Base-by-base conservation (phyloP, 2,329 filamentous ascomycete species). In the Clonostachys solani region DNA sequence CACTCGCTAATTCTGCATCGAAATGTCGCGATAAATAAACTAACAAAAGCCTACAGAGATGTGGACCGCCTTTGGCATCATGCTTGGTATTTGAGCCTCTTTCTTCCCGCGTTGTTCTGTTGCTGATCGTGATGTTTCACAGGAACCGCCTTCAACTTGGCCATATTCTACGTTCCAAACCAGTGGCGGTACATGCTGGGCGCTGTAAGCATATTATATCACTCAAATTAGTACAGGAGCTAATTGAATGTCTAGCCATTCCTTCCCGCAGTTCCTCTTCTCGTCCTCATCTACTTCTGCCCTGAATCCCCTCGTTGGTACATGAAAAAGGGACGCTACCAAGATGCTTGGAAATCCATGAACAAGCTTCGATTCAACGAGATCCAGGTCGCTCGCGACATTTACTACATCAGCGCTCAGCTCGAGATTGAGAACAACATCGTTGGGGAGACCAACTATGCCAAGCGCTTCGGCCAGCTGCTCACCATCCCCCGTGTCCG, bases 401-500 rank as follows among this genome's bases (percentile, higher is more conserved):
- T 83, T 43, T 83, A 83, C 68, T 81, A 80, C 61, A 67, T 67
- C 33, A 62, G 68, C 49, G 59, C 69, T 18, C 69, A 72, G 55
- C 66, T 72, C 34, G 62, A 70, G 6, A 65, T 67, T n/a, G 67
- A 72, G 53, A 56, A 66, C 6, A 53, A 66, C 44, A 59, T 67
- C 17, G 54, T 66, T 12, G 68, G 68, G 3, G 59, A 65, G 5
- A 67, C 61, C 44, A 67, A 59, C 53, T 59, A 77, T 49, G 45
- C 74, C 43, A 70, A 65, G 29, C 77, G 80, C 16, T 76, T 81
- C 49, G 60, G 69, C 29, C 78, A 89, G 61, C 71, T 85, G 17
- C 85, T 89, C 60, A 85, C 82, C 23, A 74, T 89, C 45, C 83
- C 86, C 1, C 77, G 86, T 48, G 72, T 87, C 12, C 78, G 84